Evolutionary conservation across 179 eudicot species (phyloP), one percentile per base, ranked within the genome.

Genomic region (Pouteria campechiana): DNA sequence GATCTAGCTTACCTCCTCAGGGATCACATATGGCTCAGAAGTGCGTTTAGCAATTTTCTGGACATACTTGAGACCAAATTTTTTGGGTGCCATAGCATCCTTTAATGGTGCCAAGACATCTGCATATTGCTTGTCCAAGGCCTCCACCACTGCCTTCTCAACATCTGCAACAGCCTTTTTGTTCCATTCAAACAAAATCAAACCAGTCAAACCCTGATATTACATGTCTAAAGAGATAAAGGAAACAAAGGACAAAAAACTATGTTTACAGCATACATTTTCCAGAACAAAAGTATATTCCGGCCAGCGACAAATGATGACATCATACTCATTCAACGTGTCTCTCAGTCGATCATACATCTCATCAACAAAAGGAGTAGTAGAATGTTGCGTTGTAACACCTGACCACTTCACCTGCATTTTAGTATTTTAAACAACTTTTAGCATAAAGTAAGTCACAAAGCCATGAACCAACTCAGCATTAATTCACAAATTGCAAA

Each of bases 261-360:
- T 36, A 15, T 2, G 48, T 3, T 35, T n/a, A 36, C 24, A 14
- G 38, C 83, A 16, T 81, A 92, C 99, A 57, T 65, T 74, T 69
- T 92, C 99, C 69, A 92, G 58, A 10, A 66, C 74, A 46, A 74
- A 75, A 33, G 81, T 79, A 56, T 92, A 92, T 56, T 92, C 99
- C 34, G 99, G 99, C 99, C 99, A 92, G 36, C 99, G 94, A 54
- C 94, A 69, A 43, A 92, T 78, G 56, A 92, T 87, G 53, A 87
- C 84, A 33, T 79, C 93, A 53, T 87, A 92, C 54, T 79, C 96
- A 22, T 70, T 69, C 49, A 87, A 56, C 5, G 87, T 83, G 17
- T 75, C 94, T 65, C 66, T 79, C 45, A 92, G 41, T 23, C 78
- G 69, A n/a, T 68, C 88, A 44, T 92, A 92, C 92, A 92, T 79